phyloP scores from a whole-genome alignment of 1,139 yeast genomes.

The Pneumocystis canis region DNA sequence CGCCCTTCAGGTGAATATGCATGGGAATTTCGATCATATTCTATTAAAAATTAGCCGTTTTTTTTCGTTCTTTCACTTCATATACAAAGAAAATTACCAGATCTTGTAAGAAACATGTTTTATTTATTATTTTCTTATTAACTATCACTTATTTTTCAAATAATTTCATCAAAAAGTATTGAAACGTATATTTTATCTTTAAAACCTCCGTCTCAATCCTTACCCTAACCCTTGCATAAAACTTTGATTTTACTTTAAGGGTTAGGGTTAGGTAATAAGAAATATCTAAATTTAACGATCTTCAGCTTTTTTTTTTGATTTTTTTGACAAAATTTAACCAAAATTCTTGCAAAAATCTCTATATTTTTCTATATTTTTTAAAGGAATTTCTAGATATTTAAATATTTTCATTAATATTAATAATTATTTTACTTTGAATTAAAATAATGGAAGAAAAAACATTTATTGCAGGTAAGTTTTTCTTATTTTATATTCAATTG shows the following conservation, averaged over 20 bases:
- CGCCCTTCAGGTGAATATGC: slow-evolving; percentile 99
- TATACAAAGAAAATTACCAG: slow-evolving; percentile 22
- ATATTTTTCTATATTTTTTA: background rate
- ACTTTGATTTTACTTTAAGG: too few relatives aligned
- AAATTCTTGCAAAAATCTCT: too few relatives aligned
- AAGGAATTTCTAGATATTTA: too few relatives aligned
- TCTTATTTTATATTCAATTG: background rate
- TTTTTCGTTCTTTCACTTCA: background rate
- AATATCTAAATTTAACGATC: background rate
- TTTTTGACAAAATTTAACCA: too few relatives aligned
- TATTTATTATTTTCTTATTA: background rate
- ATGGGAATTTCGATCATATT: slow-evolving; percentile 96
- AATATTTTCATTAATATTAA: background rate
- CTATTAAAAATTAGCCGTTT: slow-evolving; percentile 22
- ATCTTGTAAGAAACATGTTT: slow-evolving; percentile 86
- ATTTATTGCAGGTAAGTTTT: background rate
- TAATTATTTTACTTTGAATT: background rate
- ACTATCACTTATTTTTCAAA: background rate
- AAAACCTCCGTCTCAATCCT: too few relatives aligned
- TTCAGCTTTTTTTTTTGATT: too few relatives aligned
- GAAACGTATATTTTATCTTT: too few relatives aligned
- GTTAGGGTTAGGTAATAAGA: background rate
- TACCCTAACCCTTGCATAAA: background rate
- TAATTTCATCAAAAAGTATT: background rate
- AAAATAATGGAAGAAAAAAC: background rate